These are phyloP conservation scores for Naganishia vishniacii DNA, from an alignment of 768 basidiomycete genomes.

Conservation along the genomic window DNA sequence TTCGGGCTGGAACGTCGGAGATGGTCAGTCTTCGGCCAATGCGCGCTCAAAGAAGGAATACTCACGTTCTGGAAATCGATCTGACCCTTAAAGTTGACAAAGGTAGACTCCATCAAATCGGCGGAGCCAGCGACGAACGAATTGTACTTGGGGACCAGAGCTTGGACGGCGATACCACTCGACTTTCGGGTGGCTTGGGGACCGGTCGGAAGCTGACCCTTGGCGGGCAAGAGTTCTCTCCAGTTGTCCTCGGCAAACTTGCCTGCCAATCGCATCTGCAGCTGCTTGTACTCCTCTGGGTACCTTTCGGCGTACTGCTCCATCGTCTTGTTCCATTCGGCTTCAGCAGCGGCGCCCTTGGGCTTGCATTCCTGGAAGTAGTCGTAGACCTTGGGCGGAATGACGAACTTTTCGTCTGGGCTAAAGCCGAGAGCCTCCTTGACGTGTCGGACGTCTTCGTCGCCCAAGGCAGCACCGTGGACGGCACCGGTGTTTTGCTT, in stretches of 20 bases:
- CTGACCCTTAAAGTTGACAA: conserved; percentile 40
- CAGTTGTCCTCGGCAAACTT: conserved; percentile 36
- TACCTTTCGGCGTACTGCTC: conserved; percentile 33
- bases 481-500: conserved; percentile 40
- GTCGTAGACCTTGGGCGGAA: conserved; percentile 40
- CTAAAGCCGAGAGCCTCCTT: conserved; percentile 43
- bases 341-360: conserved; percentile 36
- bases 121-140: conserved; percentile 39
- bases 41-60: background rate
- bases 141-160: conserved; percentile 36
- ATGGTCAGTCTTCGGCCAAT: background rate
- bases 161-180: conserved; percentile 37
- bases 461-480: conserved; percentile 46
- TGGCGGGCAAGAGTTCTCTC: conserved; percentile 34
- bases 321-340: conserved; percentile 38
- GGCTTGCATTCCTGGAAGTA: conserved; percentile 38
- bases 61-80: conserved; percentile 43
- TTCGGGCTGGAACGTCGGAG: conserved; percentile 26
- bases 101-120: conserved; percentile 44
- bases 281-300: conserved; percentile 33
- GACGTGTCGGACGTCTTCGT: conserved; percentile 44
- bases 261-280: conserved; percentile 34
- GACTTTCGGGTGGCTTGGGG: conserved; percentile 38
- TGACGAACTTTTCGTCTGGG: conserved; percentile 38
- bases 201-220: conserved; percentile 32